Evolutionary conservation across 495 filamentous ascomycete species (phyloP).

Genomic region (Penicillium malachiteum): DNA sequence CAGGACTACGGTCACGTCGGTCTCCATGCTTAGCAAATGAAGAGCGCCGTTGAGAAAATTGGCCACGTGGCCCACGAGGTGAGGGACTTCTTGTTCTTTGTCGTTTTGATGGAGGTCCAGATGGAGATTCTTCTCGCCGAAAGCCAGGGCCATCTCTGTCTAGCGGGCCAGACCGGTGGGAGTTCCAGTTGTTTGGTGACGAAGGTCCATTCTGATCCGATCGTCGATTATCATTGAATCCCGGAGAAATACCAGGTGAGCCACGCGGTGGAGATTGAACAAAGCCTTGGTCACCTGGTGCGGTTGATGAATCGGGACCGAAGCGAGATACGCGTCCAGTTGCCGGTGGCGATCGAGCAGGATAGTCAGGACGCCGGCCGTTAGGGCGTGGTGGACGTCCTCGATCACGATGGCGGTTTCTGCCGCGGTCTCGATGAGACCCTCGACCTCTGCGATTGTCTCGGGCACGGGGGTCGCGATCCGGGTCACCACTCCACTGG

Average conservation of each 20-base stretch:
- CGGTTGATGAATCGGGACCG: constrained; percentile 31
- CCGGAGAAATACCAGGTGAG: constrained; percentile 29
- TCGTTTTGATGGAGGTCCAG: constrained; percentile 38
- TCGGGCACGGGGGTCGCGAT: constrained; percentile 40
- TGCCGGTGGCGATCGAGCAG: constrained; percentile 38
- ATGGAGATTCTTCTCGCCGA: constrained; percentile 35
- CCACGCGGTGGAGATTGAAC: constrained; percentile 30
- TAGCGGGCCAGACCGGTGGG: constrained; percentile 12
- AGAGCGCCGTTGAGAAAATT: constrained; percentile 22
- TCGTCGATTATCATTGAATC: constrained; percentile 15
- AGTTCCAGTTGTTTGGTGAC: constrained; percentile 20
- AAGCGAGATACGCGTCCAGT: constrained; percentile 27
- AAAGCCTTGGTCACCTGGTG: constrained; percentile 31
- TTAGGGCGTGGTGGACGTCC: constrained; percentile 33
- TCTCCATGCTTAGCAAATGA: constrained; percentile 29
- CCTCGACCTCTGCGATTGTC: constrained; percentile 42
- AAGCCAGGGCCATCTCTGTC: constrained; percentile 22
- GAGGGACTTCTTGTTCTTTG: constrained; percentile 51
- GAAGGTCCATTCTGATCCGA: constrained; percentile 10
- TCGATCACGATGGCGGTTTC: constrained; percentile 34
- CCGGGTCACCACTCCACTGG: constrained; percentile 52
- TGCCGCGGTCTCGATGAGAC: constrained; percentile 40
- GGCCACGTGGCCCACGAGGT: constrained; percentile 26
- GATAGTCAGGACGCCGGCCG: constrained; percentile 30
- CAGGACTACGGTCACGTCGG: constrained; percentile 32